Base-by-base conservation (phyloP, 2,329 filamentous ascomycete species). In the Plectosphaerella cucumerina region DNA sequence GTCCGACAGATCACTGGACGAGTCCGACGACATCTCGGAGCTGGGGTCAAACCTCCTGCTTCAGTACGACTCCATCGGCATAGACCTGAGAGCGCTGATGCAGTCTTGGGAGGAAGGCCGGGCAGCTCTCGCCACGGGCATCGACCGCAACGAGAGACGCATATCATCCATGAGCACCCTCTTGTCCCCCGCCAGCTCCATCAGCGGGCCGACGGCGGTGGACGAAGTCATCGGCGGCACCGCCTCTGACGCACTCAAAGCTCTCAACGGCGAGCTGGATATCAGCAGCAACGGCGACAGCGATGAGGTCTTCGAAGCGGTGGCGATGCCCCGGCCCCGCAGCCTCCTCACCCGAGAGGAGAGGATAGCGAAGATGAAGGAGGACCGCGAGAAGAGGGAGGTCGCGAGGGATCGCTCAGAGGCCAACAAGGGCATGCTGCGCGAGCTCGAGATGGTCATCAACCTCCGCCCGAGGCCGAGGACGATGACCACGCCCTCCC, bases 21-120 rank as follows among this genome's bases (percentile, higher is more conserved):
- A 87, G 59, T 84, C 88, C 35, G 77, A 78, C 52, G 83, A 86
- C 59, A 82, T 89, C 17, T 82, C 84, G 4, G 89, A 96, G 58
- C 79, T 96, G 15, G 90, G 89, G 1, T 81, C 86, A 1, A 85
- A 84, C 55, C 77, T 97, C 37, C 86, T 96, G 78, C 73, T 85
- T 20, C 94, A 97, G 62, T 99, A 97, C 67, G 94, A 99, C 51
- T 93, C 91, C 5, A 95, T 99, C 56, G 94, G 94, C 3, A 78
- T 85, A 22, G 94, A 99, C 62, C 77, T 99, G 43, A 87, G 87
- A 65, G 81, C 86, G 42, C 73, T 96, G 47, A 84, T 92, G 68
- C 80, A 87, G 56, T 88, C 90, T 56, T 96, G 92, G 92, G 90
- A 95, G 61, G 82, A 87, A 48, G 94, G 93, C 47, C 93, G 89